These are phyloP conservation scores for Entoloma clypeatum DNA, from an alignment of 1,284 basidiomycete species.

Conservation along the genomic window DNA sequence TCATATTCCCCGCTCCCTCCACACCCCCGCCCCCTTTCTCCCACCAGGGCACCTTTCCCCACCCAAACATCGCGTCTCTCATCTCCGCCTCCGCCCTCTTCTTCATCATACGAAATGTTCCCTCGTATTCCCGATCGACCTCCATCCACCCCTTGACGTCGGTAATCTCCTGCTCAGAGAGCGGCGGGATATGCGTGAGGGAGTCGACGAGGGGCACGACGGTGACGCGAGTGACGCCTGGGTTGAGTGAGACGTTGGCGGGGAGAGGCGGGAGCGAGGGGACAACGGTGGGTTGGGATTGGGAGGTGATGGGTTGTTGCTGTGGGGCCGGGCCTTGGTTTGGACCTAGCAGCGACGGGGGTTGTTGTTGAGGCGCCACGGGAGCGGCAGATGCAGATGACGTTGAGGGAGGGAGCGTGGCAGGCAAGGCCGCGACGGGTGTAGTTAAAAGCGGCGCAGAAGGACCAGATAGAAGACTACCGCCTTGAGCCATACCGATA, in stretches of 20 bases:
- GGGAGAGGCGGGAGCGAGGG: slow-evolving; percentile 31
- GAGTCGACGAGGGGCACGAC: slow-evolving; percentile 58
- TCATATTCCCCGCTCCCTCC: slow-evolving; percentile 25
- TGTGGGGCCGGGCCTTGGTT: slow-evolving; percentile 14
- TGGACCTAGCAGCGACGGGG: neutral
- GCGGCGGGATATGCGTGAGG: slow-evolving; percentile 48
- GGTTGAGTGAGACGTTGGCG: slow-evolving; percentile 46
- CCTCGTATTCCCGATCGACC: slow-evolving; percentile 49
- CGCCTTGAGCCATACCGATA: neutral
- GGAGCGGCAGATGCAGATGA: slow-evolving; percentile 2
- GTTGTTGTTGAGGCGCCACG: slow-evolving; percentile 13
- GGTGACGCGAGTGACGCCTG: slow-evolving; percentile 60
- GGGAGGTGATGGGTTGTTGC: slow-evolving; percentile 11
- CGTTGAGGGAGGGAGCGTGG: slow-evolving; percentile 3
- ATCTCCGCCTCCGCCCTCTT: slow-evolving; percentile 42
- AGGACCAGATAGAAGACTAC: slow-evolving; percentile 5
- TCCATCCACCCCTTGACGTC: slow-evolving; percentile 43
- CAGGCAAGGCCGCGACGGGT: slow-evolving; percentile 9
- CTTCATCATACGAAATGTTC: slow-evolving; percentile 39
- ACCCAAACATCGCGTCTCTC: slow-evolving; percentile 29
- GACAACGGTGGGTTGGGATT: slow-evolving; percentile 12
- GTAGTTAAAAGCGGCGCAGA: slow-evolving; percentile 11
- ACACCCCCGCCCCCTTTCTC: slow-evolving; percentile 38
- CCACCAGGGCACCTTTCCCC: slow-evolving; percentile 38
- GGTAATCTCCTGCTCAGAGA: slow-evolving; percentile 40